Conservation (phyloP, 305 asterid species). For the Petunia hybrid region DNA sequence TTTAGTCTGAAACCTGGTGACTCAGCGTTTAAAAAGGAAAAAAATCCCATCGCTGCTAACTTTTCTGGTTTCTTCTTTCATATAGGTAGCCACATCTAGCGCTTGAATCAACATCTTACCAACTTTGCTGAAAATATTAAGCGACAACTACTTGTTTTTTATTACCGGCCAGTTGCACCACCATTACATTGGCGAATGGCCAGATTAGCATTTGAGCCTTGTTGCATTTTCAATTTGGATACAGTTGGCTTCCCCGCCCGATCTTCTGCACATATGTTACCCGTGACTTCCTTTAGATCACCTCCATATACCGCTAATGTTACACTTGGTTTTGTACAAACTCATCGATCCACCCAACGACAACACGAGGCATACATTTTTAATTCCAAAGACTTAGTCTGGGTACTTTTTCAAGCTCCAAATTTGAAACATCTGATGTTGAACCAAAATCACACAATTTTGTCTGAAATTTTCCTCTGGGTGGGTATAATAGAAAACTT, state of each 20-base stretch:
- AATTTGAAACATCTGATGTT: too few relatives aligned
- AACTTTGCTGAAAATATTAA: slow-evolving; percentile 94
- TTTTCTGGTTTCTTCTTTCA: slow-evolving; percentile 47
- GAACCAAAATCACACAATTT: too few relatives aligned
- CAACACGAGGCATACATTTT: slow-evolving; percentile 54
- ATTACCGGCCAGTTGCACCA: slow-evolving; percentile 36
- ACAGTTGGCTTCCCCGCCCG: slow-evolving; percentile 61
- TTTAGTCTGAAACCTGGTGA: too few relatives aligned
- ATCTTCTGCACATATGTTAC: slow-evolving; percentile 56
- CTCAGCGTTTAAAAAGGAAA: too few relatives aligned
- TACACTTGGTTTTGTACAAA: slow-evolving; percentile 61
- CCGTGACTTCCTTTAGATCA: slow-evolving; percentile 53
- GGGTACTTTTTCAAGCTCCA: too few relatives aligned
- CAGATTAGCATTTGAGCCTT: slow-evolving; percentile 51
- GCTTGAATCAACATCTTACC: slow-evolving; percentile 92
- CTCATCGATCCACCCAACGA: slow-evolving; percentile 87
- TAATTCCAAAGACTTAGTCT: not conserved
- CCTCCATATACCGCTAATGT: slow-evolving; percentile 57
- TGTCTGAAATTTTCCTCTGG: too few relatives aligned
- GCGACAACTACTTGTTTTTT: slow-evolving; percentile 57
- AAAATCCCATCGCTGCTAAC: not conserved
- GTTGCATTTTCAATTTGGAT: slow-evolving; percentile 62
- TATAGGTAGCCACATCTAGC: slow-evolving; percentile 95
- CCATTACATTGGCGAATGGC: slow-evolving; percentile 26
- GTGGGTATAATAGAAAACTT: too few relatives aligned